Conservation (phyloP, 148 eudicot genomes). For the Rhododendron ovatum region DNA sequence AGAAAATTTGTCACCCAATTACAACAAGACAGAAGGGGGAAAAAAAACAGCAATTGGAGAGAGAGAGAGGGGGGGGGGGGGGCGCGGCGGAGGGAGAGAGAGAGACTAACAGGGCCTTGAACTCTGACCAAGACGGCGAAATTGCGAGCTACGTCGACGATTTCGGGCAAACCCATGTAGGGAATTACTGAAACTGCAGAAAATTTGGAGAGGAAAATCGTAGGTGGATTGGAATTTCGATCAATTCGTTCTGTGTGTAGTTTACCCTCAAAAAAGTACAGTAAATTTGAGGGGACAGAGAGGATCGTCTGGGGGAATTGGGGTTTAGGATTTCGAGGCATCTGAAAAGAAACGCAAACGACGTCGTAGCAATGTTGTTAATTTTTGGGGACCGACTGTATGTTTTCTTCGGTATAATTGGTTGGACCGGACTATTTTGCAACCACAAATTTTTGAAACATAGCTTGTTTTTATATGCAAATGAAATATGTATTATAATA, state of each 20-base stretch:
- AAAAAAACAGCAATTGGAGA: not conserved
- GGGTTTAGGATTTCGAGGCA: not conserved
- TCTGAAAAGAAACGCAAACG: not conserved
- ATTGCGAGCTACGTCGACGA: conserved; percentile 66
- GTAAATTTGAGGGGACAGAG: not conserved
- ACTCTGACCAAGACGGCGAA: conserved; percentile 71
- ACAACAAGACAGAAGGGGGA: not conserved
- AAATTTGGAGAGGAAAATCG: not conserved
- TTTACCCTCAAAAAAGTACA: too few relatives aligned
- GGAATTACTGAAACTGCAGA: not conserved
- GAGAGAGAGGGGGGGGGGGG: not conserved
- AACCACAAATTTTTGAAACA: too few relatives aligned
- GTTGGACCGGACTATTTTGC: too few relatives aligned
- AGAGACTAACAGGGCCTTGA: conserved; percentile 68
- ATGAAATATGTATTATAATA: too few relatives aligned
- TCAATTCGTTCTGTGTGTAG: not conserved
- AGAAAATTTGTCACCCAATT: not conserved
- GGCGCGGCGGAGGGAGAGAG: not conserved
- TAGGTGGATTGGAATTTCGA: not conserved
- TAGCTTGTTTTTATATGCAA: too few relatives aligned
- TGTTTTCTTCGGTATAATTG: too few relatives aligned
- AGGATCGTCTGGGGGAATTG: not conserved
- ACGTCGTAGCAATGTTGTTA: not conserved
- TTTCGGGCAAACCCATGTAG: conserved; percentile 64
- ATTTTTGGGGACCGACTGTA: not conserved